Evolutionary conservation across 2,329 filamentous ascomycete species (phyloP), one percentile per base, ranked within the genome.

Genomic region (Xylariaceae sp.): DNA sequence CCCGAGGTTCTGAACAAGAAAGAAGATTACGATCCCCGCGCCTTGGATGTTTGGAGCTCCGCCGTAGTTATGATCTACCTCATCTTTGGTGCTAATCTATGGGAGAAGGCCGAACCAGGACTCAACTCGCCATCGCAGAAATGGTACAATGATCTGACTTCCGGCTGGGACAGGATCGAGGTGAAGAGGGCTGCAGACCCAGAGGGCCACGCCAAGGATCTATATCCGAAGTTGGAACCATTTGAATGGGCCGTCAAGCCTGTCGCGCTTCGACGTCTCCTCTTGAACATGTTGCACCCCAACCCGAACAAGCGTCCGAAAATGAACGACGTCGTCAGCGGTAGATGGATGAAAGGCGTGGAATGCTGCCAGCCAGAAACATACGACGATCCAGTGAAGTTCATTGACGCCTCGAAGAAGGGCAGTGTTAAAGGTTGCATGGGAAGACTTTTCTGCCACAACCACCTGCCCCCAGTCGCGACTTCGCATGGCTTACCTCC

Each of bases 21-120:
- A 51, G 66, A 69, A 58, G 66, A 73, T 41, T 82, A 77, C 57
- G 90, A 95, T 61, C 85, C 90, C 1, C 82, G 88, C 37, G 80
- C 84, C 4, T 71, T 94, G 11, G 90, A 95, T 60, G 85, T 94
- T 11, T 95, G 90, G 90, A 85, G 86, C 44, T 85, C 85, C 40
- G 90, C 84, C 20, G 83, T 95, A 46, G 85, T 93, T 54, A 92
- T 88, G 76, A 71, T 95, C 47, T 83, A 85, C 51, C 79, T 95
- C 53, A 80, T 79, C 32, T 86, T 86, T 58, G 79, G 80, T 35
- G 86, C 81, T 19, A 82, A 79, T 37, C 78, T 91, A 6, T 95
- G 89, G 90, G 73, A 78, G 40, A 80, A 80, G 52, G 87, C 88
- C 1, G 79, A 80, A 47, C 47, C 42, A 7, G 64, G 52, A 7